Evolutionary conservation across 2,329 filamentous ascomycete genomes (phyloP), one percentile per base, ranked within the genome.

Genomic region (Hortaea werneckii): DNA sequence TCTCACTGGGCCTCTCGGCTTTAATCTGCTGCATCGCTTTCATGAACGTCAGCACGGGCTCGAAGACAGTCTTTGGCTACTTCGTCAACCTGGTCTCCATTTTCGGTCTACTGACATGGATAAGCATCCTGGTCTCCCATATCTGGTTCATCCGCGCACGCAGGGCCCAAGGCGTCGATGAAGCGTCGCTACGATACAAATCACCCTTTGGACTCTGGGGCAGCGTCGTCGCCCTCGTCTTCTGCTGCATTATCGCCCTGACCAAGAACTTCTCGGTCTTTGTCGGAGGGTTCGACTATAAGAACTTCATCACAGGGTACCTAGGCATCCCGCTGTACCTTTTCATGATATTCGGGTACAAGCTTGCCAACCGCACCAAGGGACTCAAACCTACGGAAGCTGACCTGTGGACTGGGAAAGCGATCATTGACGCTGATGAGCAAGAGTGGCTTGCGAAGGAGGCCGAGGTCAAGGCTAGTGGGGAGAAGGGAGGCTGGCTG

Each of bases 211-310:
- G 86, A n/a, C 67, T 79, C 34, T 76, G 63, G 50, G 87, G 86
- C 8, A 87, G 82, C 0, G 79, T 79, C 59, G 69, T 71, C 48
- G 83, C 83, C 0, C 72, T 92, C 2, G 69, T 72, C 58, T 81
- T 87, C 67, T 87, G 83, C 67, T 73, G 75, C 58, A 61, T 92
- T 30, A 84, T 92, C 50, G 77, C 83, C 1, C 61, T 94, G 43
- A 90, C 86, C 59, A 94, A 92, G 76, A 89, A 87, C 72, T 92
- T 80, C 66, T 73, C 77, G 46, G 81, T 83, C 48, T 92, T 92
- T 65, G 71, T 37, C 37, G 73, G 72, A 44, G 70, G 70, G 42
- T 85, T 85, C 53, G 78, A 84, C 64, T 84, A 84, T 71, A 80
- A 83, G 70, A 81, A 77, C 57, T 88, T 89, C 66, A 78, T 89